Evolutionary conservation across 1,139 yeast genomes (phyloP).

Genomic region (Pichia sp.): DNA sequence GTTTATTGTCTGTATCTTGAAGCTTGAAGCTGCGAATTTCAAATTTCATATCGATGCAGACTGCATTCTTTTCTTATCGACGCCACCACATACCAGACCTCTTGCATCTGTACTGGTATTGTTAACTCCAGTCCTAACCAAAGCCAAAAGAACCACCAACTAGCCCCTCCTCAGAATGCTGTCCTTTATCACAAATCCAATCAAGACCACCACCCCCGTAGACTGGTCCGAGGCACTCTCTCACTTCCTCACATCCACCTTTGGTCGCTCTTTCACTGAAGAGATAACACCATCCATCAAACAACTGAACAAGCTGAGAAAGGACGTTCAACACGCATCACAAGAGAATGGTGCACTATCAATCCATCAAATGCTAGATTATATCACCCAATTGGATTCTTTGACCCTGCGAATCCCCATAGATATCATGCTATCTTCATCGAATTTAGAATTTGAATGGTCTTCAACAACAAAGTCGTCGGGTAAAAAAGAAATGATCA

Average conservation of each 20-base stretch:
- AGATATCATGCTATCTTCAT: conserved; percentile 15
- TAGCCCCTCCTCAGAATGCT: no score
- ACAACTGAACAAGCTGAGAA: conserved; percentile 52
- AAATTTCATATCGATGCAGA: no score
- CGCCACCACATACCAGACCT: no score
- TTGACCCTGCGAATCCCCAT: conserved; percentile 72
- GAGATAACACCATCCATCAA: conserved; percentile 53
- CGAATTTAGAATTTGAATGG: conserved; percentile 63
- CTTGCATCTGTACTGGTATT: no score
- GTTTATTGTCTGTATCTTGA: no score
- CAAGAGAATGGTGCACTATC: conserved; percentile 35
- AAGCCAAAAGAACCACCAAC: no score
- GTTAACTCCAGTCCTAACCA: no score
- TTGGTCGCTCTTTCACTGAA: conserved; percentile 43
- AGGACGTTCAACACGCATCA: conserved; percentile 50
- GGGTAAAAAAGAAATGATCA: conserved; percentile 35
- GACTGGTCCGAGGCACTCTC: conserved; percentile 65
- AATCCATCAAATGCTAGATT: conserved; percentile 53
- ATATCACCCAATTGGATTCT: conserved; percentile 78
- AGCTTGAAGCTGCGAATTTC: no score
- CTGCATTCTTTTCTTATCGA: no score
- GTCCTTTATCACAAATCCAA: no score
- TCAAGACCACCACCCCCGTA: conserved; percentile 53
- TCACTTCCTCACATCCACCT: conserved; percentile 51
- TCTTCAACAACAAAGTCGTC: conserved; percentile 46